Percentiles rank a stretch among this genome's conserved stretches.
Conservation (phyloP, 2,329 filamentous ascomycete species). For the Exophiala aquamarina region DNA sequence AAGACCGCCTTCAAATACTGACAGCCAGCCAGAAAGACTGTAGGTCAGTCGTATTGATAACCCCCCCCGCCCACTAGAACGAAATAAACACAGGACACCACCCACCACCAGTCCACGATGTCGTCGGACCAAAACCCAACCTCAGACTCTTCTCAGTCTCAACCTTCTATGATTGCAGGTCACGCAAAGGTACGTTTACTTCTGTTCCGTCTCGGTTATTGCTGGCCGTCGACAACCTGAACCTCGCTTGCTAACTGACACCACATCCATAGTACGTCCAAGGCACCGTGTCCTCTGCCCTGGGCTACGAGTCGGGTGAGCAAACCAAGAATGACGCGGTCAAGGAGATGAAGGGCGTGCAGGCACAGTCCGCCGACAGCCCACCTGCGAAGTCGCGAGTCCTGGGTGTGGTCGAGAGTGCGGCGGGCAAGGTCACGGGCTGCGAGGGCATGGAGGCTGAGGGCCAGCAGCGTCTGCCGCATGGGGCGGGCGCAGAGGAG, state of each 20-base stretch:
- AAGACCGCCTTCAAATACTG: too few relatives aligned
- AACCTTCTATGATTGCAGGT: constrained; percentile 24
- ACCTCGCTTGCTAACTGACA: not conserved
- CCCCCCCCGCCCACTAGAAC: too few relatives aligned
- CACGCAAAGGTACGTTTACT: constrained; percentile 22
- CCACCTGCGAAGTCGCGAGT: constrained; percentile 21
- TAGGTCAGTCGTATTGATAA: too few relatives aligned
- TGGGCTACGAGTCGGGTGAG: constrained; percentile 26
- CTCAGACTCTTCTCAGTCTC: constrained; percentile 13
- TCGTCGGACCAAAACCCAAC: constrained; percentile 14
- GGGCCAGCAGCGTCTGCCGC: constrained; percentile 21
- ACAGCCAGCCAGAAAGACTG: too few relatives aligned
- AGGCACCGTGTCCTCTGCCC: constrained; percentile 24
- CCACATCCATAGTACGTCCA: constrained; percentile 24
- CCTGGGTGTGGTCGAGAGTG: constrained; percentile 24
- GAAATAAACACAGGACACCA: too few relatives aligned
- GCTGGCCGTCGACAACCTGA: too few relatives aligned
- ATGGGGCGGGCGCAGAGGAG: constrained; percentile 21
- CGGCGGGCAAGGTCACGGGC: constrained; percentile 24
- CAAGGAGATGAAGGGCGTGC: constrained; percentile 26
- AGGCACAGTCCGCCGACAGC: constrained; percentile 9
- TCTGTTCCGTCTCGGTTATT: too few relatives aligned
- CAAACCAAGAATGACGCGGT: constrained; percentile 25
- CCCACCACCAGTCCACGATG: too few relatives aligned
- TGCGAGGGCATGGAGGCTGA: constrained; percentile 29